phyloP scores from a whole-genome alignment of 441 rosid genomes.

The Arabidopsis lyrata region DNA sequence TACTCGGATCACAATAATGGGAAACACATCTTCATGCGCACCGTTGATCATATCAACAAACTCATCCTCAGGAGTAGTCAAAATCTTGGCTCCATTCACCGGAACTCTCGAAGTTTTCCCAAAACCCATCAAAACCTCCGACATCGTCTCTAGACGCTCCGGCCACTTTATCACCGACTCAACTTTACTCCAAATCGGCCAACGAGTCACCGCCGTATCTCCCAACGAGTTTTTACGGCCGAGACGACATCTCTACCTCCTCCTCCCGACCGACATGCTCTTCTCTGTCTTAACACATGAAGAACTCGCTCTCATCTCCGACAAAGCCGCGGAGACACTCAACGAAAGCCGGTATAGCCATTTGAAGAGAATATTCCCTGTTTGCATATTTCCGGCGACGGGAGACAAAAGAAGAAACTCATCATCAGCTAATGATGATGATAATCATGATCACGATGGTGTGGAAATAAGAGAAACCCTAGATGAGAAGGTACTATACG shows the following conservation, averaged over 20 bases:
- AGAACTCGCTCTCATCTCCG: constrained; percentile 43
- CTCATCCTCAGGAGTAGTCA: constrained; percentile 40
- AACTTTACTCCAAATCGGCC: constrained; percentile 41
- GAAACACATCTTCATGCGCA: constrained; percentile 49
- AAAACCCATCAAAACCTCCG: constrained; percentile 44
- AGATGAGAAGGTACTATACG: constrained; percentile 42
- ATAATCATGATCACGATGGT: constrained; percentile 14
- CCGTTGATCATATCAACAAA: constrained; percentile 36
- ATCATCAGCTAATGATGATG: constrained; percentile 22
- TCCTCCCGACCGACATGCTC: constrained; percentile 46
- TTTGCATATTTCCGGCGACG: constrained; percentile 39
- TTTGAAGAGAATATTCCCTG: constrained; percentile 47
- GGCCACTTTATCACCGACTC: constrained; percentile 43
- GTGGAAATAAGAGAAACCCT: constrained; percentile 37
- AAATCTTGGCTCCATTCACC: constrained; percentile 44
- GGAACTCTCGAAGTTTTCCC: constrained; percentile 40
- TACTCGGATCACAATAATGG: constrained; percentile 39
- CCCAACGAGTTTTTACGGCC: constrained; percentile 34
- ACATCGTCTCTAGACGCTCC: constrained; percentile 38
- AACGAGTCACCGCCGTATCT: constrained; percentile 42
- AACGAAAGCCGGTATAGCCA: constrained; percentile 40
- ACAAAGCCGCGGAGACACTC: constrained; percentile 41
- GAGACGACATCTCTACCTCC: constrained; percentile 42
- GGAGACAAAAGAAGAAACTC: constrained; percentile 42
- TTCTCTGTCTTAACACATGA: constrained; percentile 49